A percentile compares a stretch with the other conserved stretches of the same genome.
Evolutionary conservation across 2,329 filamentous ascomycete species (phyloP).

Genomic region (Neofusicoccum sp.): DNA sequence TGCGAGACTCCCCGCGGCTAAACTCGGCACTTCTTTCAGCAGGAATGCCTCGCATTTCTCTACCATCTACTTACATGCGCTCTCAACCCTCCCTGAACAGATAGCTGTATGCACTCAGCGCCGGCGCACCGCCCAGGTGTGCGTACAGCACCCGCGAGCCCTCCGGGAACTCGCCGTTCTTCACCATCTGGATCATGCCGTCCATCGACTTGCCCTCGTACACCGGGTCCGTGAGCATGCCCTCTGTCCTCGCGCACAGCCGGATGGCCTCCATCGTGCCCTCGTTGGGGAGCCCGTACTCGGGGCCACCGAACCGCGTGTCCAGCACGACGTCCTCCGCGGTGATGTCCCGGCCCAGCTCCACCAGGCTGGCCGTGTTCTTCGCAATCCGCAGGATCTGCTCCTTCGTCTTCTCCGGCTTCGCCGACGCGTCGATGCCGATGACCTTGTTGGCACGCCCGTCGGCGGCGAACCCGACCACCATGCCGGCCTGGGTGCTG

Average conservation of each 20-base stretch:
- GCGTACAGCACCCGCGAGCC: slow-evolving; percentile 70
- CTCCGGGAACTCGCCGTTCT: slow-evolving; percentile 61
- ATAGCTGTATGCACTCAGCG: slow-evolving; percentile 64
- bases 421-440: slow-evolving; percentile 68
- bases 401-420: slow-evolving; percentile 61
- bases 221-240: slow-evolving; percentile 74
- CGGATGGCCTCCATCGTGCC: slow-evolving; percentile 69
- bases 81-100: slow-evolving; percentile 19
- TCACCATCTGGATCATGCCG: slow-evolving; percentile 70
- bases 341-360: slow-evolving; percentile 62
- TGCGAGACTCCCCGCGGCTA: background rate
- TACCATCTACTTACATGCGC: background rate
- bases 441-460: slow-evolving; percentile 54
- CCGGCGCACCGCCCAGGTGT: slow-evolving; percentile 70
- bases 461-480: slow-evolving; percentile 67
- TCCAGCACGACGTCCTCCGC: slow-evolving; percentile 66
- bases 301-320: slow-evolving; percentile 66
- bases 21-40: background rate
- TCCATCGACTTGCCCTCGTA: slow-evolving; percentile 77
- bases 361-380: slow-evolving; percentile 65
- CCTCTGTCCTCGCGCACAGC: slow-evolving; percentile 69
- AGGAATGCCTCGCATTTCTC: background rate
- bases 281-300: slow-evolving; percentile 69
- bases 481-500: slow-evolving; percentile 70
- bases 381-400: slow-evolving; percentile 70